A percentile compares a stretch with the other conserved stretches of the same genome.
Evolutionary conservation across 805 yeast genomes (phyloP).

Genomic region (Nakazawaea peltata): DNA sequence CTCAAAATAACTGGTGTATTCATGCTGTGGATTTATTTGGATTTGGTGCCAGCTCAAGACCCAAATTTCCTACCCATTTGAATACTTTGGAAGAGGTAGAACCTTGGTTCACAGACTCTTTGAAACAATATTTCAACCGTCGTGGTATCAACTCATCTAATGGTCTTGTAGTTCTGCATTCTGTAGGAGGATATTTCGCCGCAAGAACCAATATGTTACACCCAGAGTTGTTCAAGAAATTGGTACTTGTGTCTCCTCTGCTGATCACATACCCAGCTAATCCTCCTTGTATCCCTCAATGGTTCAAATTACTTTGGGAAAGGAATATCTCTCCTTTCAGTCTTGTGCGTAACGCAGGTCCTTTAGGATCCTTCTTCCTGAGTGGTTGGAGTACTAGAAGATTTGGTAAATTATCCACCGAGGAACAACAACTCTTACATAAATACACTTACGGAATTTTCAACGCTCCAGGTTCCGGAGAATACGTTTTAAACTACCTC

Average conservation of each 20-base stretch:
- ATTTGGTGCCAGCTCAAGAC: conserved; percentile 84
- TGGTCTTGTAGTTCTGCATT: conserved; percentile 71
- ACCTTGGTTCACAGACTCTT: conserved; percentile 55
- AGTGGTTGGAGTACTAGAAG: conserved; percentile 87
- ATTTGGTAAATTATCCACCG: conserved; percentile 47
- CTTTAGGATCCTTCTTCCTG: conserved; percentile 75
- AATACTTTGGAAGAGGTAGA: conserved; percentile 44
- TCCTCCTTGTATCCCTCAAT: conserved; percentile 50
- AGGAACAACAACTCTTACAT: conserved; percentile 53
- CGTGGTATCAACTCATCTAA: conserved; percentile 28
- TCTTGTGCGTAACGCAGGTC: conserved; percentile 69
- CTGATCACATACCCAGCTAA: conserved; percentile 54
- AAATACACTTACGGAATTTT: conserved; percentile 78
- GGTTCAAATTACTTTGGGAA: conserved; percentile 78
- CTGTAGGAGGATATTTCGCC: conserved; percentile 85
- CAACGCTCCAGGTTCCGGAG: conserved; percentile 86
- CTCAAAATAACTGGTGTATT: conserved; percentile 47
- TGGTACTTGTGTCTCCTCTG: conserved; percentile 86
- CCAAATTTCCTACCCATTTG: conserved; percentile 40
- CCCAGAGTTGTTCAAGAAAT: conserved; percentile 54
- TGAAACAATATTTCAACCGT: conserved; percentile 51
- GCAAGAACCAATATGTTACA: conserved; percentile 54
- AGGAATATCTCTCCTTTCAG: conserved; percentile 76
- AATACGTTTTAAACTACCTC: conserved; percentile 77
- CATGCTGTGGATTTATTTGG: conserved; percentile 89